Percentiles rank a stretch among this genome's conserved stretches.
Evolutionary conservation across 2,329 filamentous ascomycete species (phyloP).

Genomic region (Tolypocladium ovalisporum): DNA sequence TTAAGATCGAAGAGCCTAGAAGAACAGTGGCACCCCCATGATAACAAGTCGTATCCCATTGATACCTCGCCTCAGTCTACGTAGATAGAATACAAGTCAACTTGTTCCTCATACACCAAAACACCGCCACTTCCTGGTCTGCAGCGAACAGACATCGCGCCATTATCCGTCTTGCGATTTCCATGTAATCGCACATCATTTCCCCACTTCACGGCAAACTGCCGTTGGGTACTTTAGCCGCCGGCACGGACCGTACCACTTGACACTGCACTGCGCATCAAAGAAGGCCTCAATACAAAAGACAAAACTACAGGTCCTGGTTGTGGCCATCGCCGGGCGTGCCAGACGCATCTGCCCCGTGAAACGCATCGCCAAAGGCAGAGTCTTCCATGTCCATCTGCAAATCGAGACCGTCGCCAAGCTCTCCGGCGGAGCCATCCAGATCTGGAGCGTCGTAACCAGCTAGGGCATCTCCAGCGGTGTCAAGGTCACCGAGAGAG

Average conservation of each 20-base stretch:
- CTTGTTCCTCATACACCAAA: background rate
- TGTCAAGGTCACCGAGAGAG: conserved; percentile 55
- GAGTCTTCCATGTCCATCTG: conserved; percentile 66
- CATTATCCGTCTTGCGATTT: conserved; percentile 1
- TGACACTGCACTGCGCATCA: background rate
- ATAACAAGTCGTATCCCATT: background rate
- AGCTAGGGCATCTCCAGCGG: conserved; percentile 60
- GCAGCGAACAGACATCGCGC: background rate
- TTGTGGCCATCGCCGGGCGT: conserved; percentile 24
- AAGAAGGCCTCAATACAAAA: background rate
- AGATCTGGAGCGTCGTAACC: conserved; percentile 51
- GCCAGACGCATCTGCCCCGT: conserved; percentile 40
- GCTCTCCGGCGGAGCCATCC: conserved; percentile 29
- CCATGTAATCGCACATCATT: background rate
- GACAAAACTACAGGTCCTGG: conserved; percentile 18
- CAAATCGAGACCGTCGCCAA: conserved; percentile 46
- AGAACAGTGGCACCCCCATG: background rate
- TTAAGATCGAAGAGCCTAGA: background rate
- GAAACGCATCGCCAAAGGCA: conserved; percentile 76
- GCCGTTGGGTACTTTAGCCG: background rate
- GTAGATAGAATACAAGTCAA: conserved; percentile 1
- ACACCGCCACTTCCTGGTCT: background rate
- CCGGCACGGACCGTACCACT: background rate
- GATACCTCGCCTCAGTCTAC: conserved; percentile 1
- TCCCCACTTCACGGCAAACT: background rate